These are phyloP conservation scores for Podaxis sp. DNA, from an alignment of 768 basidiomycete species.

Conservation along the genomic window DNA sequence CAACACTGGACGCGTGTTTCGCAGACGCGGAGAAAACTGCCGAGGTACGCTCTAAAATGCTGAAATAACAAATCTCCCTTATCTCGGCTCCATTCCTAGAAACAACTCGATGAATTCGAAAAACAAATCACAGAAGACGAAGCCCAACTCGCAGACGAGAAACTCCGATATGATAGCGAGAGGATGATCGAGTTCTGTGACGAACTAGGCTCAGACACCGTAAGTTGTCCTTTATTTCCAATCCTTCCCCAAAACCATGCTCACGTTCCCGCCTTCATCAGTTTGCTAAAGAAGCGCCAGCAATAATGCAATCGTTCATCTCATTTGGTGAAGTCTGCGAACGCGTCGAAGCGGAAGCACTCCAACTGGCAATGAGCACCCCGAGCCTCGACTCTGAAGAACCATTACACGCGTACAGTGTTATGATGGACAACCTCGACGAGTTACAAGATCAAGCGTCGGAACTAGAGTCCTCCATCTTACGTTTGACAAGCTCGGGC, in stretches of 20 bases:
- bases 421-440: slow-evolving; percentile 40
- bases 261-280: slow-evolving; percentile 16
- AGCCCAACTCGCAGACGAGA: slow-evolving; percentile 38
- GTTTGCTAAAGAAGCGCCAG: slow-evolving; percentile 45
- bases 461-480: slow-evolving; percentile 25
- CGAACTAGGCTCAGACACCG: slow-evolving; percentile 34
- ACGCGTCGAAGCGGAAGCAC: slow-evolving; percentile 38
- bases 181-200: slow-evolving; percentile 43
- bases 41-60: slow-evolving; percentile 23
- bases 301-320: slow-evolving; percentile 47
- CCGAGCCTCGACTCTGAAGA: slow-evolving; percentile 33
- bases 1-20: slow-evolving; percentile 52
- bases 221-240: slow-evolving; percentile 21
- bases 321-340: slow-evolving; percentile 44
- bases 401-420: slow-evolving; percentile 38
- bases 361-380: slow-evolving; percentile 36
- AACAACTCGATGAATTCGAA: slow-evolving; percentile 32
- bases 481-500: slow-evolving; percentile 18
- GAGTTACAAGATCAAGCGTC: slow-evolving; percentile 27
- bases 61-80: not conserved
- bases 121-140: slow-evolving; percentile 37
- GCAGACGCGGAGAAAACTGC: slow-evolving; percentile 35
- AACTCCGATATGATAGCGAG: slow-evolving; percentile 42
- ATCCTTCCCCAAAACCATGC: not conserved
- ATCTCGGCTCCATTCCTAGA: slow-evolving; percentile 23